phyloP scores from a whole-genome alignment of 305 asterid genomes.

The Andrographis paniculata region DNA sequence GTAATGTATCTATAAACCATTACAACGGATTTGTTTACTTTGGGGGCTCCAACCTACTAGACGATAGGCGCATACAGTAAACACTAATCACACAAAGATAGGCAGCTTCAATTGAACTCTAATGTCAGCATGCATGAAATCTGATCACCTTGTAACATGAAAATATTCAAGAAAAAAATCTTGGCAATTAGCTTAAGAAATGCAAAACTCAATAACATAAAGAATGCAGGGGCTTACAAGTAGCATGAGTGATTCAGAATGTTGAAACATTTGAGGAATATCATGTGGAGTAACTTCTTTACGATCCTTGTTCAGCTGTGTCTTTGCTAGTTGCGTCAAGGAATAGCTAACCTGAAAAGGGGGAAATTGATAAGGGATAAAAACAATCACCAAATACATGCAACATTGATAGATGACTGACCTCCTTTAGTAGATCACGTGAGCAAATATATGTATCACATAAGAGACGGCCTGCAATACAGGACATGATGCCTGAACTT shows the following conservation, averaged over 20 bases:
- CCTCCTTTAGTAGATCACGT: slow-evolving; percentile 92
- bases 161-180: background rate
- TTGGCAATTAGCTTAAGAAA: slow-evolving; percentile 8
- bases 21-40: background rate
- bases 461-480: slow-evolving; percentile 94
- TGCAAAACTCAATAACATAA: slow-evolving; percentile 11
- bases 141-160: slow-evolving; percentile 6
- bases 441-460: slow-evolving; percentile 90
- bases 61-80: background rate
- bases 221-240: slow-evolving; percentile 53
- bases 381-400: slow-evolving; percentile 10
- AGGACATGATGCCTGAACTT: slow-evolving; percentile 83
- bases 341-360: slow-evolving; percentile 87
- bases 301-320: slow-evolving; percentile 77
- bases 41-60: slow-evolving; percentile 2
- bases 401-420: slow-evolving; percentile 23
- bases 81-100: background rate
- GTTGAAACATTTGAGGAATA: slow-evolving; percentile 76
- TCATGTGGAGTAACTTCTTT: slow-evolving; percentile 83
- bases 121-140: background rate
- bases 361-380: slow-evolving; percentile 20
- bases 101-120: background rate
- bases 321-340: slow-evolving; percentile 79
- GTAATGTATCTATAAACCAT: background rate
- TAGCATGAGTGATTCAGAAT: slow-evolving; percentile 61